These are phyloP conservation scores for Stellera chamaejasme DNA, from an alignment of 345 rosid species.

Conservation along the genomic window DNA sequence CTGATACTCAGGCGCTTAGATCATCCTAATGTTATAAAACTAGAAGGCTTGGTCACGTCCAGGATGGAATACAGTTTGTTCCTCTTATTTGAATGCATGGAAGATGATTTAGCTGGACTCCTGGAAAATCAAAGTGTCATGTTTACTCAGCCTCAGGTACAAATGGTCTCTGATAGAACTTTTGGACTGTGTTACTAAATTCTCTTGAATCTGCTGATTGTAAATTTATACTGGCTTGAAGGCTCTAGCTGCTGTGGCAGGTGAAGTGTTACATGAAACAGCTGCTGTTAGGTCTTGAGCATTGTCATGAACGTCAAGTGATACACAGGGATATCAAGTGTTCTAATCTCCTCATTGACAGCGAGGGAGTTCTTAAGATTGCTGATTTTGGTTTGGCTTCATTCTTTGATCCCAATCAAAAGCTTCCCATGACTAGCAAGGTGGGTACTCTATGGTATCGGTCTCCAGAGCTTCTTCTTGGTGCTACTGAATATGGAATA, in stretches of 20 bases:
- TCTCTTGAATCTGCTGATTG: neutral
- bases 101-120: constrained; percentile 69
- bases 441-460: constrained; percentile 73
- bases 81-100: constrained; percentile 63
- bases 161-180: too few relatives aligned
- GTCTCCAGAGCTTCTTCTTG: constrained; percentile 74
- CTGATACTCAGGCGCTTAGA: constrained; percentile 53
- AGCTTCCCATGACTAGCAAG: constrained; percentile 67
- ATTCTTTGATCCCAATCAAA: constrained; percentile 60
- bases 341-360: constrained; percentile 63
- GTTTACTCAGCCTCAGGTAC: constrained; percentile 59
- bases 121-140: constrained; percentile 37
- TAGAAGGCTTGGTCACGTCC: constrained; percentile 64
- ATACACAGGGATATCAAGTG: constrained; percentile 73
- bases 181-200: neutral
- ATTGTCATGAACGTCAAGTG: constrained; percentile 50
- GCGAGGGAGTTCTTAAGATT: constrained; percentile 52
- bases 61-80: constrained; percentile 70
- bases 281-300: constrained; percentile 59
- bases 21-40: constrained; percentile 56
- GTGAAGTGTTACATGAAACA: constrained; percentile 61
- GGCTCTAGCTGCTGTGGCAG: constrained; percentile 22
- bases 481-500: constrained; percentile 65
- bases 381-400: constrained; percentile 78
- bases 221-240: too few relatives aligned